Conservation (phyloP, 1,284 basidiomycete genomes). For the Vanrija sp. region DNA sequence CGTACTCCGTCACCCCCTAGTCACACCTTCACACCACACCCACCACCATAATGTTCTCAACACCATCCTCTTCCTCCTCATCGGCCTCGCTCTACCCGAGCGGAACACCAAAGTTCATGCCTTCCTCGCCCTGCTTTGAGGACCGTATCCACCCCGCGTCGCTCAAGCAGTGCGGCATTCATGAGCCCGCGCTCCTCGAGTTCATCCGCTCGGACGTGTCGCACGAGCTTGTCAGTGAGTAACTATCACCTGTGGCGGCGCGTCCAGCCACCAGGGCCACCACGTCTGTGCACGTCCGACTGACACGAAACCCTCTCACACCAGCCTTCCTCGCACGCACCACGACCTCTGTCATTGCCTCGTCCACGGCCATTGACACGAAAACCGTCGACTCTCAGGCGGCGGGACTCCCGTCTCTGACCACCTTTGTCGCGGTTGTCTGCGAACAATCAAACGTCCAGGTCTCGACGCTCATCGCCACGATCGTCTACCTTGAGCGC, state of each 20-base stretch:
- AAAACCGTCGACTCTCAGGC: constrained; percentile 48
- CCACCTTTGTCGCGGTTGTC: constrained; percentile 82
- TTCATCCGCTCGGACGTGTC: constrained; percentile 74
- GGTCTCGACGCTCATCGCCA: constrained; percentile 84
- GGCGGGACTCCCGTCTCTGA: constrained; percentile 65
- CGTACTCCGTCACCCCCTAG: neutral
- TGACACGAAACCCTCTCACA: neutral
- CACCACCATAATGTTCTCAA: neutral
- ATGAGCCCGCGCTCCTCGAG: constrained; percentile 71
- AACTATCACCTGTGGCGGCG: constrained; percentile 4
- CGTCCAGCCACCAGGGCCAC: neutral
- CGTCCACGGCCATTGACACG: constrained; percentile 39
- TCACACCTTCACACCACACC: constrained; percentile 52
- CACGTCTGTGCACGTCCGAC: neutral
- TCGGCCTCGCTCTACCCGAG: constrained; percentile 28
- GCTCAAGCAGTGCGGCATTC: constrained; percentile 62
- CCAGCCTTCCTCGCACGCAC: constrained; percentile 48
- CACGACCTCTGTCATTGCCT: constrained; percentile 47
- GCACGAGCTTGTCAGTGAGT: constrained; percentile 68
- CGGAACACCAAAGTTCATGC: constrained; percentile 39
- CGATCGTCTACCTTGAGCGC: constrained; percentile 88
- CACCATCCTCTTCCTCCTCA: constrained; percentile 9
- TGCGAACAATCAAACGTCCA: constrained; percentile 85
- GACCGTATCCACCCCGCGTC: constrained; percentile 57
- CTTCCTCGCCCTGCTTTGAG: constrained; percentile 43